These are phyloP conservation scores for Ophiostoma novo-ulmi DNA, from an alignment of 2,329 filamentous ascomycete species.

Conservation along the genomic window DNA sequence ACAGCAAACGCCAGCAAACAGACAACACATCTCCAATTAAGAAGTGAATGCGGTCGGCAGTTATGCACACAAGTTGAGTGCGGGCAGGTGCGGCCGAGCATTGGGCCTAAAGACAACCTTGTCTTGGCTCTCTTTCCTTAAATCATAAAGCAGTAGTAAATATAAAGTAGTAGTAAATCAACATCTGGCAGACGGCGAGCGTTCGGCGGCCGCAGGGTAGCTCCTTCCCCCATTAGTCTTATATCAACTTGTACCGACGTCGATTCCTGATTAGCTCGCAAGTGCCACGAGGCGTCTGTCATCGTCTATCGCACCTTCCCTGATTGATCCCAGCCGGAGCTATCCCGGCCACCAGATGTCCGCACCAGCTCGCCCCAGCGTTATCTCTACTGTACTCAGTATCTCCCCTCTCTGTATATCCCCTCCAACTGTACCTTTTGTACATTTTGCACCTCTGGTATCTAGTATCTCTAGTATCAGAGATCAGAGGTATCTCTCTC, in stretches of 20 bases:
- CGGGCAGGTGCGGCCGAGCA: slow-evolving; percentile 19
- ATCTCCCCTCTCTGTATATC: neutral
- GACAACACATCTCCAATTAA: neutral
- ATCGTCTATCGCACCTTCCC: slow-evolving; percentile 6
- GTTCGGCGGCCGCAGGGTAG: slow-evolving; percentile 7
- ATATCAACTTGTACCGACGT: slow-evolving; percentile 12
- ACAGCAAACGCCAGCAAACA: neutral
- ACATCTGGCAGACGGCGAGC: slow-evolving; percentile 10
- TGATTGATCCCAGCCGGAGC: neutral
- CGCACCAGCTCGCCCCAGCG: neutral
- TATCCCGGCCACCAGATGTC: neutral
- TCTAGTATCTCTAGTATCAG: neutral
- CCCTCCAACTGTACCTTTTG: no score
- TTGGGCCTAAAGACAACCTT: neutral
- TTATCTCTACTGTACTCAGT: slow-evolving; percentile 9
- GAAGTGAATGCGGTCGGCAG: neutral
- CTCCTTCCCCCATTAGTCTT: slow-evolving; percentile 8
- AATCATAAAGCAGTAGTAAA: neutral
- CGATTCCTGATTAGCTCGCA: neutral
- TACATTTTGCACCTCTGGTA: neutral
- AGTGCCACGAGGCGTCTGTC: slow-evolving; percentile 6
- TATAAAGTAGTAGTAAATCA: neutral
- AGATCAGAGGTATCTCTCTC: neutral
- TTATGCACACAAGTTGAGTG: slow-evolving; percentile 1
- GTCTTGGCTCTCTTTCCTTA: neutral